Base-by-base conservation (phyloP, 2,329 filamentous ascomycete species). In the Trichothecium sympodiale region DNA sequence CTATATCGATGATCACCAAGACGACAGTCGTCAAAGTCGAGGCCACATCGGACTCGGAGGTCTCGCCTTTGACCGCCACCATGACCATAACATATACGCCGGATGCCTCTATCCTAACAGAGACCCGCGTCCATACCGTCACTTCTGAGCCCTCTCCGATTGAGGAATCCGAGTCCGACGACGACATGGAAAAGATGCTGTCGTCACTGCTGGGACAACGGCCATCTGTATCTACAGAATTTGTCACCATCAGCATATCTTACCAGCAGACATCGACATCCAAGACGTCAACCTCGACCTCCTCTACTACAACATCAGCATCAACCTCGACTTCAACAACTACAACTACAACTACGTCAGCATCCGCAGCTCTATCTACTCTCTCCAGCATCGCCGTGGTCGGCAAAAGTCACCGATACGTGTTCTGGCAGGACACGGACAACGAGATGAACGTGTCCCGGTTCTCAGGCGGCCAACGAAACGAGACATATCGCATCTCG, bases 361-460 rank as follows among this genome's bases (percentile, higher is more conserved):
- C 13, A 17, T n/a, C 14, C 7, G 13, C 14, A n/a, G n/a, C 34
- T 12, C 26, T 36, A 13, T 33, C 35, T 14, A 33, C 18, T 6
- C 15, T 4, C 35, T 37, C 35, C 25, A 15, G 26, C n/a, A 4
- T 49, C 4, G 45, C 39, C 2, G 41, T 44, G 1, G 38, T 30
- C 1, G 44, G 41, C 33, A 34, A 32, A 12, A 35, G 35, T 13
- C 39, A 43, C 13, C 38, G 43, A 2, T 30, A 49, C 9, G 17
- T 50, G 2, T 17, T 49, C 10, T 45, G 46, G 42, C 48, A 51
- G 23, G 46, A 49, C 18, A 41, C 41, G 5, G 37, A 41, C 5
- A 38, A 40, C 20, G 36, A 43, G n/a, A 42, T 51, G 13, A 33
- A 42, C 10, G 40, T 41, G 41, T 25, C 38, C 18, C 33, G 1